Evolutionary conservation across 108 stramenopile genomes (phyloP).

Genomic region (Fragilaria crotonensis): DNA sequence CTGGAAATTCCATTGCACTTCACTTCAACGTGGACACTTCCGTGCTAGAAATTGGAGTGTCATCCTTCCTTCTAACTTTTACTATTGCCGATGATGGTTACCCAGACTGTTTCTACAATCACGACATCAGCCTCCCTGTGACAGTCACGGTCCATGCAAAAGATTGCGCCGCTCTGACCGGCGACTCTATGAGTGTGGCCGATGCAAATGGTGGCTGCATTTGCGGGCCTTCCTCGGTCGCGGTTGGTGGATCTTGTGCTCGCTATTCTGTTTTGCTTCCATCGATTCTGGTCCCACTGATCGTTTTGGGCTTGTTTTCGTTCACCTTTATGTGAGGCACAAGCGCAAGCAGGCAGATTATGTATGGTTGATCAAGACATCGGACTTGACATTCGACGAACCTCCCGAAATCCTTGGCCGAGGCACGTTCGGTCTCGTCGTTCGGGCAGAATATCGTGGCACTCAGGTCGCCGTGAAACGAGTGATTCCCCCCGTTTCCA

Average conservation of each 20-base stretch:
- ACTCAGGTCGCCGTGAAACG: conserved; percentile 36
- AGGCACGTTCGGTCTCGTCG: conserved; percentile 28
- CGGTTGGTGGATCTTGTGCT: conserved; percentile 6
- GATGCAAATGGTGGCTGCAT: conserved; percentile 9
- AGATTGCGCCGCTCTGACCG: conserved; percentile 3
- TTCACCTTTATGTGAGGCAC: conserved; percentile 10
- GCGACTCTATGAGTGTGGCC: conserved; percentile 5
- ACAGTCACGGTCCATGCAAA: conserved; percentile 1
- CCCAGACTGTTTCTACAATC: conserved; percentile 21
- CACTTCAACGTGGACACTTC: not conserved
- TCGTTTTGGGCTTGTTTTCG: not conserved
- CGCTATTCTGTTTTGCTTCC: conserved; percentile 1
- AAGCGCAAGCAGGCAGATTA: conserved; percentile 26
- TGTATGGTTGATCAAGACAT: conserved; percentile 35
- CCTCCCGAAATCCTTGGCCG: conserved; percentile 24
- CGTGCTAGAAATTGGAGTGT: conserved; percentile 1
- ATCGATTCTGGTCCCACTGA: conserved; percentile 1
- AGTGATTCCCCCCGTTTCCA: conserved; percentile 14
- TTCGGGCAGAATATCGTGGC: conserved; percentile 33
- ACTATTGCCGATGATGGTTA: conserved; percentile 10
- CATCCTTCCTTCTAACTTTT: conserved; percentile 8
- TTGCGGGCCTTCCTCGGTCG: conserved; percentile 1
- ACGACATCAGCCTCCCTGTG: conserved; percentile 6
- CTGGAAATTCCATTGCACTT: not conserved
- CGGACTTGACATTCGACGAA: conserved; percentile 36